phyloP scores from a whole-genome alignment of 805 yeast species.

The Phaffomyces thermotolerans region DNA sequence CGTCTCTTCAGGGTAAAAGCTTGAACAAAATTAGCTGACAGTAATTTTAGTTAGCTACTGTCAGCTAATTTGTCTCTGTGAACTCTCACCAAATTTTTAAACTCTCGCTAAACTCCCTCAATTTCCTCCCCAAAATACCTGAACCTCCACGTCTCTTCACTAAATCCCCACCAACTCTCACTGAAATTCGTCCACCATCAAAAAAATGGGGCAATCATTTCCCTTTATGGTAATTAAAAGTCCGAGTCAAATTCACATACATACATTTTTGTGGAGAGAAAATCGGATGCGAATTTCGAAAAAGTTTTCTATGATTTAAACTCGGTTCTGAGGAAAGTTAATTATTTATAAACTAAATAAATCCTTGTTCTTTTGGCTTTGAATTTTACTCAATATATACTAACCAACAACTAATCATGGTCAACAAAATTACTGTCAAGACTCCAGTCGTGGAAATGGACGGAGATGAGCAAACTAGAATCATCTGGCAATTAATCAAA shows the following conservation, averaged over 20 bases:
- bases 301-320: neutral
- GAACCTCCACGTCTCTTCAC: too few species aligned
- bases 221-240: neutral
- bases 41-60: too few species aligned
- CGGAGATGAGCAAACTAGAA: slow-evolving; percentile 96
- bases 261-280: too few species aligned
- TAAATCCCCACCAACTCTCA: too few species aligned
- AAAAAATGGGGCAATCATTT: neutral
- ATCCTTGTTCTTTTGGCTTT: neutral
- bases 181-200: too few species aligned
- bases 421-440: slow-evolving; percentile 63
- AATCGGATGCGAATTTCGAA: neutral
- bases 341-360: neutral
- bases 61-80: too few species aligned
- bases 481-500: slow-evolving; percentile 89
- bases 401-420: neutral
- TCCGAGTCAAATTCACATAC: neutral
- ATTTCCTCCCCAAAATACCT: too few species aligned
- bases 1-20: neutral
- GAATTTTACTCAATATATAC: neutral
- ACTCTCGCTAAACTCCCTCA: too few species aligned
- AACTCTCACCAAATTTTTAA: too few species aligned
- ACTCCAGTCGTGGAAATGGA: slow-evolving; percentile 95
- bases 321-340: slow-evolving; percentile 1
- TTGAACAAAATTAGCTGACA: too few species aligned